phyloP scores from a whole-genome alignment of 345 rosid species.

The Carallia brachiata region DNA sequence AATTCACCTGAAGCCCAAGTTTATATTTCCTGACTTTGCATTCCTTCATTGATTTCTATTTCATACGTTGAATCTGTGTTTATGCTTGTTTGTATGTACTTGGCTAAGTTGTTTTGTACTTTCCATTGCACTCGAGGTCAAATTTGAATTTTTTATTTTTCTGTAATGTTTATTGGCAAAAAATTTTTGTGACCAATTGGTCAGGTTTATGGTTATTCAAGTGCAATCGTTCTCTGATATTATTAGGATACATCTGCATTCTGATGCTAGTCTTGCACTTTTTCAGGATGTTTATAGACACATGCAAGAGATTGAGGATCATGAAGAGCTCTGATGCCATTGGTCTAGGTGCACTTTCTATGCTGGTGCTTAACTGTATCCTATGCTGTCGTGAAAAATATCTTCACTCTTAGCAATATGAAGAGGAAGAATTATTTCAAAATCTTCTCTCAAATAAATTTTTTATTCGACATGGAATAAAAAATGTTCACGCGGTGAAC shows the following conservation, averaged over 20 bases:
- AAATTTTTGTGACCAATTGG: too few species aligned
- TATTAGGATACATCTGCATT: neutral
- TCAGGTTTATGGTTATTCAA: too few species aligned
- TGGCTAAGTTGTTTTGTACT: too few species aligned
- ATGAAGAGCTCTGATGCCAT: constrained; percentile 40
- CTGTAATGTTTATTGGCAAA: too few species aligned
- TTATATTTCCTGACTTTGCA: neutral
- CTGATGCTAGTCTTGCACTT: neutral
- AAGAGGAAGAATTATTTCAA: neutral
- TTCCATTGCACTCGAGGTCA: too few species aligned
- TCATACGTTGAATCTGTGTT: too few species aligned
- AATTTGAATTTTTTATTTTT: too few species aligned
- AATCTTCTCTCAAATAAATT: too few species aligned
- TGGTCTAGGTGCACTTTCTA: constrained; percentile 26
- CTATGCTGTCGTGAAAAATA: neutral
- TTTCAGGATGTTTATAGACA: constrained; percentile 35
- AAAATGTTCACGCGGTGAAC: neutral
- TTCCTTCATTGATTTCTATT: neutral
- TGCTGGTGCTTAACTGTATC: too few species aligned
- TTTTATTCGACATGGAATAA: neutral
- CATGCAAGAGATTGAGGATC: constrained; percentile 35
- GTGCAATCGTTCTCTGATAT: neutral
- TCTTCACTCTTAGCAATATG: too few species aligned
- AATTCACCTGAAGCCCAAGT: neutral
- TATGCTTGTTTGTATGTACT: too few species aligned